Conservation (phyloP, 805 yeast genomes). For the Candida ulmi region DNA sequence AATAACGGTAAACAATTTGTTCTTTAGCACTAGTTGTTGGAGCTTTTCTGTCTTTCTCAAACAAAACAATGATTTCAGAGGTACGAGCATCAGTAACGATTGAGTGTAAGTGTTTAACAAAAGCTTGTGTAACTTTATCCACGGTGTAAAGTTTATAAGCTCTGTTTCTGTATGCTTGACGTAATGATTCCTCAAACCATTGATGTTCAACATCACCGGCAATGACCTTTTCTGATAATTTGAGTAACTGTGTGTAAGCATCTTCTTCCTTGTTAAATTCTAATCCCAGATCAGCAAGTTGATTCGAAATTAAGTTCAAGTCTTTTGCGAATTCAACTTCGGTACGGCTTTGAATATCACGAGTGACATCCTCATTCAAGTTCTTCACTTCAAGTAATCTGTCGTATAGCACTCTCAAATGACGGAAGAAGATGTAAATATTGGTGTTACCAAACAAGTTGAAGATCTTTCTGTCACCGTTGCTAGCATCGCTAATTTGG, state of each 20-base stretch:
- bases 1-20: conserved; percentile 87
- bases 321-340: conserved; percentile 80
- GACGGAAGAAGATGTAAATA: conserved; percentile 84
- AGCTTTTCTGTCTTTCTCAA: conserved; percentile 71
- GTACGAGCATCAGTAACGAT: conserved; percentile 75
- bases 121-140: conserved; percentile 82
- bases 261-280: conserved; percentile 55
- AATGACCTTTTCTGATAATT: conserved; percentile 67
- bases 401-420: conserved; percentile 72
- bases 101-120: conserved; percentile 82
- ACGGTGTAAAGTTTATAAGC: conserved; percentile 91
- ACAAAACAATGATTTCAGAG: conserved; percentile 72
- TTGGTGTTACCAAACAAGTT: conserved; percentile 87
- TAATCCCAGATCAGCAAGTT: conserved; percentile 75
- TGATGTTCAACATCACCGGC: conserved; percentile 91
- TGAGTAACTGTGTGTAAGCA: conserved; percentile 74
- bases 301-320: conserved; percentile 73
- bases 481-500: conserved; percentile 24
- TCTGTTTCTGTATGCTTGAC: conserved; percentile 90
- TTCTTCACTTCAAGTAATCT: conserved; percentile 74
- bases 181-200: conserved; percentile 90
- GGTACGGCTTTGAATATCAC: conserved; percentile 60
- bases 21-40: conserved; percentile 69
- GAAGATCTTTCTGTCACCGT: conserved; percentile 44
- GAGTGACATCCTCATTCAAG: conserved; percentile 63